Evolutionary conservation across 306 rosid species (phyloP), one percentile per base, ranked within the genome.

Genomic region (Dicorynia guianensis): DNA sequence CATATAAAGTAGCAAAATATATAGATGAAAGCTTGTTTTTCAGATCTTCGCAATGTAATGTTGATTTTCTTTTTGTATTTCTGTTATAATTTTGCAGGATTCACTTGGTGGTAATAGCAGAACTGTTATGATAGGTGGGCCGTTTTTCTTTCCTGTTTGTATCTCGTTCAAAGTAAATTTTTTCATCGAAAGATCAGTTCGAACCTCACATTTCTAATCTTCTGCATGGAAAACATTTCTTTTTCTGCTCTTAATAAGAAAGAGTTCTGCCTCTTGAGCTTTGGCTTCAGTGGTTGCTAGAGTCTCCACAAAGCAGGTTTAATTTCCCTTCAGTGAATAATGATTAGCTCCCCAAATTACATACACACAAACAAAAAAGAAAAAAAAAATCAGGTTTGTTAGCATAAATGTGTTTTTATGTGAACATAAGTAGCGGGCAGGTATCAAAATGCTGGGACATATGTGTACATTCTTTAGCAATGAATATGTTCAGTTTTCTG

Each of bases 101-200:
- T 96, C 99, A 18, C 97, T 96, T 63, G 99, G 99, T 65, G 99
- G 99, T 67, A 96, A 96, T 87, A 96, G 99, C 88, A 86, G 93
- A 86, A 96, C 99, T 80, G 97, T 89, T 80, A 93, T 96, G 99
- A 96, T 96, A 86, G 99, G 99, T 91, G 64, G 17, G 85, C 65
- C 79, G 12, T 25, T 73, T 71, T 46, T 54, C 60, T 72, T 71
- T 42, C 36, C 57, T 72, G 47, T 36, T 67, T 39, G 39, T 70
- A 18, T 59, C 19, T 46, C 50, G 14, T 62, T 20, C 33, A 68
- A n/a, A 35, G 48, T 20, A 17, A 66, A 47, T 38, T 36, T 66
- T 57, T 14, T 39, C 20, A 47, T 11, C 52, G 38, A 53, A 54
- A 34, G 44, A 20, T 59, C 8, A 66, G 50, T 64, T 67, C 60